phyloP scores from a whole-genome alignment of 2,329 filamentous ascomycete genomes.

The Phyllosticta capitalensis region DNA sequence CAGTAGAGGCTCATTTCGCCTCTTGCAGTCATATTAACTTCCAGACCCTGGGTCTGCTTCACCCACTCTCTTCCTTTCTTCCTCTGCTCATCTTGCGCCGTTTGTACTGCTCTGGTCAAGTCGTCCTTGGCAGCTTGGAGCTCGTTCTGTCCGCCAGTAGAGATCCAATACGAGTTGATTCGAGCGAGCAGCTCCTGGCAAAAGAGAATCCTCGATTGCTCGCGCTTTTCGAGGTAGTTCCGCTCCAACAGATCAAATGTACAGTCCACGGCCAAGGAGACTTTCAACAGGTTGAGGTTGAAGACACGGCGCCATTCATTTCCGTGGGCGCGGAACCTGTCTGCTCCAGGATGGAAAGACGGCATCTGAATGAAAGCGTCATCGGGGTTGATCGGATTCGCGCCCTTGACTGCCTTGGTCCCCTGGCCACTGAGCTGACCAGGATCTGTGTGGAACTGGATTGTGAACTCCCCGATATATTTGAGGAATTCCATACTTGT shows the following conservation, averaged over 20 bases:
- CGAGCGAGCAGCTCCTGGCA: neutral
- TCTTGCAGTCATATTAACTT: neutral
- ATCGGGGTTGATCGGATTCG: neutral
- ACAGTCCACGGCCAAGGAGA: neutral
- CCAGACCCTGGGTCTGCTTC: neutral
- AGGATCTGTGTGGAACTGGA: neutral
- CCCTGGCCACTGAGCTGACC: neutral
- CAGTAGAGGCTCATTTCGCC: neutral
- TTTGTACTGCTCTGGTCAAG: neutral
- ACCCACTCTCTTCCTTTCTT: neutral
- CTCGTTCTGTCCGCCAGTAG: neutral
- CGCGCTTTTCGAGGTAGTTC: neutral
- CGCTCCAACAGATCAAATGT: neutral
- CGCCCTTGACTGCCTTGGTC: neutral
- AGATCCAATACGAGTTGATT: neutral
- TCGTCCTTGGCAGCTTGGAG: neutral
- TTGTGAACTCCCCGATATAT: neutral
- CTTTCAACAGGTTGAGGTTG: neutral
- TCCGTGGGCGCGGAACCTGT: neutral
- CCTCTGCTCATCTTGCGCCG: neutral
- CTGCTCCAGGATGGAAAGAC: neutral
- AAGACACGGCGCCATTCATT: neutral
- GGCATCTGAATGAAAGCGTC: neutral
- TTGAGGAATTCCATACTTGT: neutral
- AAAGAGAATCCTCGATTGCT: neutral